Base-by-base conservation (phyloP, 2,329 filamentous ascomycete genomes). In the Talaromyces sp. region DNA sequence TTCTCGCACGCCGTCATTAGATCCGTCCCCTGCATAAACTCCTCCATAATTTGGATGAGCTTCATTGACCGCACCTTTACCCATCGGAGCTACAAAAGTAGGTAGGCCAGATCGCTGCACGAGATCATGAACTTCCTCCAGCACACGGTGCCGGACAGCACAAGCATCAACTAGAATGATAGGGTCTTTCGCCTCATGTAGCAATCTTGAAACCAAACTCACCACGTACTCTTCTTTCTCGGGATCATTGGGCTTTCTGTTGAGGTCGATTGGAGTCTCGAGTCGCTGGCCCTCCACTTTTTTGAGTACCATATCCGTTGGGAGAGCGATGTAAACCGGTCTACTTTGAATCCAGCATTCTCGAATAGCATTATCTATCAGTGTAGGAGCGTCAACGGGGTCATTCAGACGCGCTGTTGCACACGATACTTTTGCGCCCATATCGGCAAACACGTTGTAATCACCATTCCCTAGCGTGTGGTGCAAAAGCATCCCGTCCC, bases 51-150 rank as follows among this genome's bases (percentile, higher is more conserved):
- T 90, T 8, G 83, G 79, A 52, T 90, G 84, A 4, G 84, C 85
- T 76, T 96, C 92, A 72, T 94, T 85, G 59, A 96, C 84, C 33
- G 90, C 89, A 22, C 91, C 86, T 79, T 95, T 96, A 48, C 92
- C 92, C 89, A 95, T 95, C 13, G 92, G 91, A 0, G 91, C 90
- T 19, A 92, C 90, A 70, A 94, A 94, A 0, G 90, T 88, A 5
- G 92, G 92, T 6, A 96, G 81, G 8, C 85, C 82, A 0, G 90
- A 90, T 78, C 89, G 91, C 63, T 87, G 81, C 57, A 95, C 81
- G 5, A 96, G 81, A 7, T 85, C 85, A 70, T 91, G 86, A 31
- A 91, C 87, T 75, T 94, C 90, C 0, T 85, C 75, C 0, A 92
- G 76, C 22, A 91, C 89, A 57, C 88, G 83, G 72, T 93, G 90